Conservation (phyloP, 306 rosid genomes). For the Elaeagnus macrophylla region DNA sequence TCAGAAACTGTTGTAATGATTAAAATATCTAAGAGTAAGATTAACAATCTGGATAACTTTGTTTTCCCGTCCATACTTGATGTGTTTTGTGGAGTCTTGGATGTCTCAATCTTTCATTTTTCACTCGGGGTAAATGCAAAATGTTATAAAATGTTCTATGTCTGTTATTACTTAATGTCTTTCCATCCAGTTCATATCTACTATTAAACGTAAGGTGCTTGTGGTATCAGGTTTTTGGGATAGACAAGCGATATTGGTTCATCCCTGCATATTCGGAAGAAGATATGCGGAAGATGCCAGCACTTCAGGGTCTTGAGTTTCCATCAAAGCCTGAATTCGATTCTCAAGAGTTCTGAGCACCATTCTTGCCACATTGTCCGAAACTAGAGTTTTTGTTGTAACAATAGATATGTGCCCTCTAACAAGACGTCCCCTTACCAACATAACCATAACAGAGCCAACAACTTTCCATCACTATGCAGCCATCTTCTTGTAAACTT, state of each 20-base stretch:
- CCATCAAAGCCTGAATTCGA: slow-evolving; percentile 89
- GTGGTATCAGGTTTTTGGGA: slow-evolving; percentile 64
- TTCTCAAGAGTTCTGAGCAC: slow-evolving; percentile 59
- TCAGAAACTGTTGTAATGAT: too few species aligned
- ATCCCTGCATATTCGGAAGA: slow-evolving; percentile 93
- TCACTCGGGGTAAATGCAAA: too few species aligned
- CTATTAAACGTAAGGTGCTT: too few species aligned
- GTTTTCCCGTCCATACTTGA: too few species aligned
- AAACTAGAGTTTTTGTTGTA: slow-evolving; percentile 17
- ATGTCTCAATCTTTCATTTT: too few species aligned
- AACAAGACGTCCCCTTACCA: slow-evolving; percentile 14
- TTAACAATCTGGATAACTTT: too few species aligned
- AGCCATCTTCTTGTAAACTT: slow-evolving; percentile 14
- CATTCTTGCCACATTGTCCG: slow-evolving; percentile 14
- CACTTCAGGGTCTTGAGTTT: slow-evolving; percentile 88
- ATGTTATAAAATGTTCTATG: too few species aligned
- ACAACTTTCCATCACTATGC: slow-evolving; percentile 21
- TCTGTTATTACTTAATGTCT: too few species aligned
- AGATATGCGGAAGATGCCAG: slow-evolving; percentile 85
- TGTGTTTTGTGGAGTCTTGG: too few species aligned
- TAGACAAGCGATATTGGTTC: slow-evolving; percentile 81
- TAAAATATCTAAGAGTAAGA: too few species aligned
- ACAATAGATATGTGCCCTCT: slow-evolving; percentile 22
- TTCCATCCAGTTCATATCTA: too few species aligned
- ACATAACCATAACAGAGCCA: slow-evolving; percentile 27